Conservation (phyloP, 2,329 filamentous ascomycete genomes). For the Anthostomella pinea region DNA sequence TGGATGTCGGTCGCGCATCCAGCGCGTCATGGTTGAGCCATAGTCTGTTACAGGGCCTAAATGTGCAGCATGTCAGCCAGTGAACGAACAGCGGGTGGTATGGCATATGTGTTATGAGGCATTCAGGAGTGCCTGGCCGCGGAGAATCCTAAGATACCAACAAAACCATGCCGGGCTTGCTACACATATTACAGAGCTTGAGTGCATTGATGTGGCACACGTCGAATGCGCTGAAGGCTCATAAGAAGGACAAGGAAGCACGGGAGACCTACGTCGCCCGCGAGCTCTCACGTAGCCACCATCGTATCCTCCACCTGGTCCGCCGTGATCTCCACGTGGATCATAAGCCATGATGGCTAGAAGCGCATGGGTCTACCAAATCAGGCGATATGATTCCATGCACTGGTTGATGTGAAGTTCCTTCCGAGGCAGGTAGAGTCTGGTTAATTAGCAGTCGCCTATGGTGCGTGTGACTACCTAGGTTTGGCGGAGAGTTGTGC, state of each 20-base stretch:
- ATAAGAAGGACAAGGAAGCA: conserved; percentile 6
- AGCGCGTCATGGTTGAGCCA: conserved; percentile 84
- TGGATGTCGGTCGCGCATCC: conserved; percentile 79
- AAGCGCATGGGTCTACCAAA: conserved; percentile 11
- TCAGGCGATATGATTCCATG: neutral
- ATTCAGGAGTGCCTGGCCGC: no score
- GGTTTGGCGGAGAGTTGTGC: no score
- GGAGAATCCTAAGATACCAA: no score
- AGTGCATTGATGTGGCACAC: no score
- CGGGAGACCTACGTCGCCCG: conserved; percentile 46
- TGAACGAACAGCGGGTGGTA: conserved; percentile 1
- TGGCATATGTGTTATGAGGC: no score
- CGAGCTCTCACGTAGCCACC: conserved; percentile 46
- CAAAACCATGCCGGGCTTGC: no score
- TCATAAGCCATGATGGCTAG: conserved; percentile 49
- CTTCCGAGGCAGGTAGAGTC: no score
- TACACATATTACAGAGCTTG: no score
- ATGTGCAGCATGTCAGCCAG: conserved; percentile 11
- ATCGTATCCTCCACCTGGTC: conserved; percentile 37
- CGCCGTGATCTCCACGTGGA: conserved; percentile 49
- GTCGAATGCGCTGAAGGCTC: no score
- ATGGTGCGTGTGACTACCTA: no score
- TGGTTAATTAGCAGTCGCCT: no score
- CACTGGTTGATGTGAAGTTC: no score
- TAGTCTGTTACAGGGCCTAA: conserved; percentile 90